Evolutionary conservation across 2,329 filamentous ascomycete genomes (phyloP).

Genomic region (Arthroderma uncinatum): DNA sequence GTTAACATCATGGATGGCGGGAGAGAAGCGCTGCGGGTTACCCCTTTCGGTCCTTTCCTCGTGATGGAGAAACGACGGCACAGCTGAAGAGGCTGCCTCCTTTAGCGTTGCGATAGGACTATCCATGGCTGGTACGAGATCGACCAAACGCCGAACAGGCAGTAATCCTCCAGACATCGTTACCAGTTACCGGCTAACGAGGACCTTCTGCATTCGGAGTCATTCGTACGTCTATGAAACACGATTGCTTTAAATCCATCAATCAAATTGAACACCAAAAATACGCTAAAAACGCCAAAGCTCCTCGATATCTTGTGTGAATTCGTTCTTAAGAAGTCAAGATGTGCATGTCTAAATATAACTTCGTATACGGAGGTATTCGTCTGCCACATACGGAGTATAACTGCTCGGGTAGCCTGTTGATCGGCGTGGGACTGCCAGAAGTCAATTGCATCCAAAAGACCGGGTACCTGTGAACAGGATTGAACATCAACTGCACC

Average conservation of each 20-base stretch:
- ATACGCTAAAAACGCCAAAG: too few relatives aligned
- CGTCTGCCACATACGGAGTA: background rate
- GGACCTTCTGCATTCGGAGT: background rate
- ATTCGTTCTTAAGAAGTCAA: background rate
- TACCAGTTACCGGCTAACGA: background rate
- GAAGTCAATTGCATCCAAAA: background rate
- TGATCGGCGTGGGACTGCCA: background rate
- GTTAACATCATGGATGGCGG: background rate
- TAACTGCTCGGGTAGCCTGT: background rate
- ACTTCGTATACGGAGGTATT: background rate
- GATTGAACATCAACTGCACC: background rate
- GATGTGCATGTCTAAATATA: background rate
- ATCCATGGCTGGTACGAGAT: background rate
- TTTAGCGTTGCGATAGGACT: background rate
- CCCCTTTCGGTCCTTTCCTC: background rate
- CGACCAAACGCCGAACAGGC: background rate
- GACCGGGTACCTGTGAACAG: background rate
- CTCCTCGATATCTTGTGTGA: background rate
- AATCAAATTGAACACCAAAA: too few relatives aligned
- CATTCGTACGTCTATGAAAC: background rate
- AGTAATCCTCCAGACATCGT: background rate
- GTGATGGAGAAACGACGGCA: background rate
- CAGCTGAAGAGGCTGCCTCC: too few relatives aligned
- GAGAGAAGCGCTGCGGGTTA: background rate
- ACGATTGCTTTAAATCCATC: too few relatives aligned